A percentile compares a stretch with the other conserved stretches of the same genome.
phyloP scores from a whole-genome alignment of 306 rosid species.

The Crotalaria pallida region DNA sequence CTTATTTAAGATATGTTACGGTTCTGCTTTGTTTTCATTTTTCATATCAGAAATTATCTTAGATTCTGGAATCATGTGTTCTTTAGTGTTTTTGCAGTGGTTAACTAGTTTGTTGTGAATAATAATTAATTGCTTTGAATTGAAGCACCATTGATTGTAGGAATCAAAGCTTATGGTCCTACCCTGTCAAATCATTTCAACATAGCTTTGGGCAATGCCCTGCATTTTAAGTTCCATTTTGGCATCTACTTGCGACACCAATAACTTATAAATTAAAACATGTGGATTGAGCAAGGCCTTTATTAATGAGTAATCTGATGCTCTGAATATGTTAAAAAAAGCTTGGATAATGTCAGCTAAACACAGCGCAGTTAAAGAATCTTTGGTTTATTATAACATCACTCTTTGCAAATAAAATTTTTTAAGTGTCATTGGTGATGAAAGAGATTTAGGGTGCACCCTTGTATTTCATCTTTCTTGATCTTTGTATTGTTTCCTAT shows the following conservation, averaged over 20 bases:
- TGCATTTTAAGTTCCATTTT: slow-evolving; percentile 8
- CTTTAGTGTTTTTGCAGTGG: neutral
- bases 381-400: neutral
- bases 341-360: neutral
- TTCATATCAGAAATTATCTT: neutral
- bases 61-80: slow-evolving; percentile 6
- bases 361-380: neutral
- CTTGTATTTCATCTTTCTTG: neutral
- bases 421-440: neutral
- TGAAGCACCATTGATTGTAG: neutral
- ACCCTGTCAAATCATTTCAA: neutral
- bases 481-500: neutral
- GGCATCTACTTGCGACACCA: neutral
- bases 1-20: neutral
- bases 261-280: neutral
- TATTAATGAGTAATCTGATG: neutral
- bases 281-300: neutral
- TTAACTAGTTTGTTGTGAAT: neutral
- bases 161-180: neutral
- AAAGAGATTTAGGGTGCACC: slow-evolving; percentile 20
- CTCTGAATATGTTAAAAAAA: neutral
- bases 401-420: neutral
- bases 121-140: slow-evolving; percentile 13
- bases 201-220: neutral
- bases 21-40: neutral